These are phyloP conservation scores for Ceratobasidium sp. DNA, from an alignment of 1,284 basidiomycete genomes.

Conservation along the genomic window DNA sequence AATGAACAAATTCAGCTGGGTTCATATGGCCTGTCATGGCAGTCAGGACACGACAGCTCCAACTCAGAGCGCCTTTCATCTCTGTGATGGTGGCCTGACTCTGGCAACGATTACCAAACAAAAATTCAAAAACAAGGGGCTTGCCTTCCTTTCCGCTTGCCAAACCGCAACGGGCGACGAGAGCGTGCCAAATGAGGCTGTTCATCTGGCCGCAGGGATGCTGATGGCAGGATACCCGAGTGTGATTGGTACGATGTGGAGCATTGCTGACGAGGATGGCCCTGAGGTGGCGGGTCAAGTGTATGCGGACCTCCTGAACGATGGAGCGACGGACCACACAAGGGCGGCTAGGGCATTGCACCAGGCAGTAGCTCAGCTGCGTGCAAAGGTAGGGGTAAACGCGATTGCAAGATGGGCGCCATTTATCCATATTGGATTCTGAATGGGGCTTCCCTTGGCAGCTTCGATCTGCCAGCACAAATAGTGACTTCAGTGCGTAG, in stretches of 20 bases:
- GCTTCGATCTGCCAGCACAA: no score
- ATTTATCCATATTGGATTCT: slow-evolving; percentile 8
- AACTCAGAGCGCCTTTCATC: slow-evolving; percentile 1
- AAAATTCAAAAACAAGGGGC: neutral
- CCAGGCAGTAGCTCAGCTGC: neutral
- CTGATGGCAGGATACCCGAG: slow-evolving; percentile 21
- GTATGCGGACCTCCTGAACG: slow-evolving; percentile 19
- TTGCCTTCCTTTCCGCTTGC: slow-evolving; percentile 36
- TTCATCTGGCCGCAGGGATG: slow-evolving; percentile 36
- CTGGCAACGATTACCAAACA: neutral
- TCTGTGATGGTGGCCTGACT: slow-evolving; percentile 1
- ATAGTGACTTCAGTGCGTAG: no score
- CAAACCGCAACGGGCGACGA: slow-evolving; percentile 23
- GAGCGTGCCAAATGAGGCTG: slow-evolving; percentile 14
- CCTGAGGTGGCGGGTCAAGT: slow-evolving; percentile 6
- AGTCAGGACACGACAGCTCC: neutral
- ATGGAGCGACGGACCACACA: neutral
- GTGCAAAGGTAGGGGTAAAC: neutral
- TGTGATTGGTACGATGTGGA: slow-evolving; percentile 25
- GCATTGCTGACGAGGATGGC: slow-evolving; percentile 27
- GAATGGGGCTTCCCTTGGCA: no score
- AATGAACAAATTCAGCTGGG: neutral
- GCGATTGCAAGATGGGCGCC: neutral
- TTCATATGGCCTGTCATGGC: slow-evolving; percentile 27
- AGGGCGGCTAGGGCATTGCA: slow-evolving; percentile 8